Conservation (phyloP, 257 asterid species). For the Solanum verrucosum region DNA sequence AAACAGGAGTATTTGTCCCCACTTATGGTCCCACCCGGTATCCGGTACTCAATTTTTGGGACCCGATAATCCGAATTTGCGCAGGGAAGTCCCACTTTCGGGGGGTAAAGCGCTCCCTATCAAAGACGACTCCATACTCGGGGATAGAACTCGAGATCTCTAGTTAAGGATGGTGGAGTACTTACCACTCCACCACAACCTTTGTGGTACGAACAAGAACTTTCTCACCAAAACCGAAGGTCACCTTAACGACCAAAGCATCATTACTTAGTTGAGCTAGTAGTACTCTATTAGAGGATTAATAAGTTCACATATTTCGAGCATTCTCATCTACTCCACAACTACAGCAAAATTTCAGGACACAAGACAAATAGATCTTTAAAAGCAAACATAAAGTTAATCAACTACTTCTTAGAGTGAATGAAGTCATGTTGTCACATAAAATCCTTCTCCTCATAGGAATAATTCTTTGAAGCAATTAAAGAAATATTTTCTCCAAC, state of each 20-base stretch:
- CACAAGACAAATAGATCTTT: not conserved
- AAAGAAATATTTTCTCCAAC: constrained; percentile 30
- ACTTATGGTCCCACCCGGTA: not conserved
- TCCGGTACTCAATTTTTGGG: not conserved
- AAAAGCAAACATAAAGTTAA: not conserved
- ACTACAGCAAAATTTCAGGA: not conserved
- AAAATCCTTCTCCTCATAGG: not conserved
- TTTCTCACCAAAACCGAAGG: not conserved
- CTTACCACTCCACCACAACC: not conserved
- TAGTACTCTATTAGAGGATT: not conserved
- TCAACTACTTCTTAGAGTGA: not conserved
- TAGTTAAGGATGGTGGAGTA: not conserved
- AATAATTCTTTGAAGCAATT: not conserved
- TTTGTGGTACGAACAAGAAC: not conserved
- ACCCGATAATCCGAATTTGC: not conserved
- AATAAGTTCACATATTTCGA: not conserved
- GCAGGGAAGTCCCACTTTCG: not conserved
- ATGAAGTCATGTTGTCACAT: not conserved
- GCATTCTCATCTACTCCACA: not conserved
- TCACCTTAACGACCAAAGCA: not conserved
- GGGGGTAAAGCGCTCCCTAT: not conserved
- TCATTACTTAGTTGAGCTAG: not conserved
- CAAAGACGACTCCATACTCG: not conserved
- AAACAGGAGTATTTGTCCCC: not conserved
- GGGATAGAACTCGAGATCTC: not conserved